Base-by-base conservation (phyloP, 192 early-diverging fungal genomes). In the Rhizophlyctis rosea region DNA sequence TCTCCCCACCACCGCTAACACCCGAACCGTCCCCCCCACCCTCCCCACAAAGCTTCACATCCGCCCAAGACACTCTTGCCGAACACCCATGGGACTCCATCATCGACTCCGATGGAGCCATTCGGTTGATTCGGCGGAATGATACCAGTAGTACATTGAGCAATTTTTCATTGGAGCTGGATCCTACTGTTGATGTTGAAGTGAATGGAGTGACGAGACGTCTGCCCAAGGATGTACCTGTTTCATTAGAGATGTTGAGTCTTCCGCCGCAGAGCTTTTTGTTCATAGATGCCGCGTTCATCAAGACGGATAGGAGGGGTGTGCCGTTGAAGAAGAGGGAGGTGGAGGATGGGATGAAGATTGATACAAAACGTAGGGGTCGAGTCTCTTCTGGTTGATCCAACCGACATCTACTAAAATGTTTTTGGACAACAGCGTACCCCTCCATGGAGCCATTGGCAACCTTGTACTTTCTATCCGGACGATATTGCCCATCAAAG, bases 241-340 rank as follows among this genome's bases (percentile, higher is more conserved):
- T 64, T 16, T 47, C 51, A 25, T 27, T 64, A 32, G 51, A 64
- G 30, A 34, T 2, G 23, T 44, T 64, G 14, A 51, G 62, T 16
- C 29, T 64, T 5, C 32, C 25, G 16, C 32, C 28, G 16, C 35
- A 64, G 34, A 33, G 35, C 1, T 54, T 54, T 54, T 23, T 64
- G 27, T 64, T 36, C 34, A 34, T 54, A 3, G 62, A 64, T 54
- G 51, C 32, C 51, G 9, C 3, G 3, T 54, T 64, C 3, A 34
- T 54, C 32, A 52, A 34, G 52, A 29, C 50, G n/a, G 32, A 18
- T 1, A 3, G 51, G 0, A 30, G 34, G 31, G 62, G 62, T n/a
- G 2, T n/a, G n/a, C 32, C 62, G 7, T n/a, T 23, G 16, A 24
- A 25, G 33, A 21, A 25, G 24, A n/a, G 24, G 25, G n/a, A 24